Base-by-base conservation (phyloP, 2,329 filamentous ascomycete genomes). In the Beauveria brongniartii region DNA sequence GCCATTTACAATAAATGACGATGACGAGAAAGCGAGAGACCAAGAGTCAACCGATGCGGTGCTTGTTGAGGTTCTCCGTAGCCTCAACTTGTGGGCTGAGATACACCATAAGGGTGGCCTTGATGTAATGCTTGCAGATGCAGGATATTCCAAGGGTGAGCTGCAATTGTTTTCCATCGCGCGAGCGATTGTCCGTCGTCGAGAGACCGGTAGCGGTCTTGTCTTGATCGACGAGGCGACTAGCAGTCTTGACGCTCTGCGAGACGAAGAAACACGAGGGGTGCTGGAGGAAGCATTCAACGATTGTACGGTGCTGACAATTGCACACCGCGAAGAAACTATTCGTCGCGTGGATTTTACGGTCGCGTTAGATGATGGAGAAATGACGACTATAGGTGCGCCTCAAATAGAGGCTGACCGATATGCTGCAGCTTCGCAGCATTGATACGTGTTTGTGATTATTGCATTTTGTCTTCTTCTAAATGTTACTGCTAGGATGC, bases 211-310 rank as follows among this genome's bases (percentile, higher is more conserved):
- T 7, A 59, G 47, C 40, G 1, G 20, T 2, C 37, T 59, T 1
- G 40, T 59, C n/a, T 18, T 59, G 9, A 34, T 59, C 5, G 57
- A 59, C 40, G 57, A 59, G 40, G 47, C 57, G 10, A 54, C 57
- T 2, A 59, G 28, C 26, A 59, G 34, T 28, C 48, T 59, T 0
- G 57, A 59, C 20, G 34, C 50, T 3, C 18, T 37, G 9, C 10
- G 47, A 18, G 57, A 59, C 7, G 14, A 24, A 12, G 10, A 18
- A 2, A 47, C 41, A 5, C 57, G 53, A 26, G 8, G 2, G 10
- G 40, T 37, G 2, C 20, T 59, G n/a, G 9, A 22, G 18, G 41
- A 59, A 7, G 57, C 26, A 16, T 59, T 59, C 14, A 4, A 5
- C 18, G 48, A 47, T 2, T 59, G 57, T 16, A 59, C 57, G 6